A percentile compares a stretch with the other conserved stretches of the same genome.
These are phyloP conservation scores for Neospermospora avenae DNA, from an alignment of 2,329 filamentous ascomycete genomes.

Conservation along the genomic window DNA sequence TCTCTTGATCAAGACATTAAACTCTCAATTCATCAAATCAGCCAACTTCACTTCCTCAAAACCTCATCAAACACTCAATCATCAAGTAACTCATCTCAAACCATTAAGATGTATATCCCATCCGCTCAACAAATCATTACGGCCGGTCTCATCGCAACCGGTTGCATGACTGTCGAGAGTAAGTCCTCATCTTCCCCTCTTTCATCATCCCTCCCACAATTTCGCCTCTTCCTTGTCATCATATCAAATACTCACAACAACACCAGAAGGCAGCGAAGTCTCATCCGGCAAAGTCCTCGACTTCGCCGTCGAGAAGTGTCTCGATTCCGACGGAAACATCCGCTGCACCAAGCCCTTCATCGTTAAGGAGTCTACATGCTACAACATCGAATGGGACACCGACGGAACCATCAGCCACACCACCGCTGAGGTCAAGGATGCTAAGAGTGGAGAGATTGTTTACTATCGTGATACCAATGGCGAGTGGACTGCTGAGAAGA, in stretches of 20 bases:
- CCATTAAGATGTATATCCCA: constrained; percentile 29
- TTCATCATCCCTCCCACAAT: not conserved
- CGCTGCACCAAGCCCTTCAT: constrained; percentile 37
- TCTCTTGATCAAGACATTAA: not conserved
- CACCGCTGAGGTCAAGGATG: constrained; percentile 39
- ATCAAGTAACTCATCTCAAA: not conserved
- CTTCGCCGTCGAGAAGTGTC: constrained; percentile 42
- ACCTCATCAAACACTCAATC: not conserved
- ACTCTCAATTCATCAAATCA: not conserved
- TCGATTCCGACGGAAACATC: constrained; percentile 39
- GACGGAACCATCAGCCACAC: constrained; percentile 40
- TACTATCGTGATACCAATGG: constrained; percentile 46
- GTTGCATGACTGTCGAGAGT: constrained; percentile 9
- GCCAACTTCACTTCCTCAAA: not conserved
- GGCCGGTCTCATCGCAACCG: constrained; percentile 24
- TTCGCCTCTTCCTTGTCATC: too few species aligned
- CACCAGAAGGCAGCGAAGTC: constrained; percentile 28
- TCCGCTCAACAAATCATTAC: constrained; percentile 25
- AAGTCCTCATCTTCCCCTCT: not conserved
- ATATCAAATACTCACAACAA: constrained; percentile 5
- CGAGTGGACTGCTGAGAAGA: constrained; percentile 44
- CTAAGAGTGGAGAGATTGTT: constrained; percentile 40
- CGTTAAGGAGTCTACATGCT: constrained; percentile 40
- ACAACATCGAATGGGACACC: constrained; percentile 42
- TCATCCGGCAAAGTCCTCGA: constrained; percentile 40